Evolutionary conservation across 1,284 basidiomycete species (phyloP).

Genomic region (Inonotus hispidus): DNA sequence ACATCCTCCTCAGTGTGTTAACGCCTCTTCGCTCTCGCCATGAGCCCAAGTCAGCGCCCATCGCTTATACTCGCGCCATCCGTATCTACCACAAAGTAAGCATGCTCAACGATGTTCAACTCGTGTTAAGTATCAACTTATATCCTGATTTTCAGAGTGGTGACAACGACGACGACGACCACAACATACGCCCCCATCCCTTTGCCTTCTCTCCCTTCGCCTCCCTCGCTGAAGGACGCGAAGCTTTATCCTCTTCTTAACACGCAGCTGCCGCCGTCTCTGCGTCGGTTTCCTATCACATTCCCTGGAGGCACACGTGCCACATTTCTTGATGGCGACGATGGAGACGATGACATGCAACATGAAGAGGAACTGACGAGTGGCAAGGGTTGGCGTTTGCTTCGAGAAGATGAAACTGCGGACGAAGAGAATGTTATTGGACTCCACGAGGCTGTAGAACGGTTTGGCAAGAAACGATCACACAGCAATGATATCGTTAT

Average conservation of each 20-base stretch:
- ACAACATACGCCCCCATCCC: constrained; percentile 80
- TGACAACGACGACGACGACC: constrained; percentile 80
- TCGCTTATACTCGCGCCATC: constrained; percentile 17
- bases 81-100: constrained; percentile 20
- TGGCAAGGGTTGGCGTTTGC: constrained; percentile 70
- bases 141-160: constrained; percentile 48
- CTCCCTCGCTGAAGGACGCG: constrained; percentile 65
- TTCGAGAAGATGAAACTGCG: constrained; percentile 53
- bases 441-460: constrained; percentile 71
- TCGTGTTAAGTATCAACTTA: not conserved
- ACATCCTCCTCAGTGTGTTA: not conserved
- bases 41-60: constrained; percentile 18
- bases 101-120: constrained; percentile 8
- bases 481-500: constrained; percentile 65
- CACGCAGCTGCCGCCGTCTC: constrained; percentile 60
- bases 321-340: constrained; percentile 65
- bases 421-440: constrained; percentile 52
- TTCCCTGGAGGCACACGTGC: constrained; percentile 75
- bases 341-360: constrained; percentile 57
- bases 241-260: constrained; percentile 72
- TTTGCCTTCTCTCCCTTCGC: constrained; percentile 61
- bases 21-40: constrained; percentile 9
- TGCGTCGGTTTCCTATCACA: constrained; percentile 67
- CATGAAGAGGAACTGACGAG: constrained; percentile 62
- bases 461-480: constrained; percentile 73